These are phyloP conservation scores for Suhomyces wounanorum DNA, from an alignment of 1,139 yeast genomes.

Conservation along the genomic window DNA sequence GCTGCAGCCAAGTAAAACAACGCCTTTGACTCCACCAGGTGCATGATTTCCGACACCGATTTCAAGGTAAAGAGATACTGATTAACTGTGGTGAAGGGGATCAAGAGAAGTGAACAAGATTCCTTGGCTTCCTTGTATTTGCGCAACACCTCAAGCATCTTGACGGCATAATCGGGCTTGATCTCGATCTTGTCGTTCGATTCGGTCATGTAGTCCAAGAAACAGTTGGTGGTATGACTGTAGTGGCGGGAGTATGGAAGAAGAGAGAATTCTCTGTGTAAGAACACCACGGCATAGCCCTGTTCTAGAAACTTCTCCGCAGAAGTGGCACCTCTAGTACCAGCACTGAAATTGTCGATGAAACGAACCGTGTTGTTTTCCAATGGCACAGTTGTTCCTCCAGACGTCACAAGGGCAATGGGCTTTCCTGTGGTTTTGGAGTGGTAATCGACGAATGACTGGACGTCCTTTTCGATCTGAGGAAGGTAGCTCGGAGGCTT, in stretches of 20 bases:
- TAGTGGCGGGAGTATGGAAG: slow-evolving; percentile 90
- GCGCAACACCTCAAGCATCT: slow-evolving; percentile 64
- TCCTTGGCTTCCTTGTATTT: slow-evolving; percentile 64
- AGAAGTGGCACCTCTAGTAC: slow-evolving; percentile 95
- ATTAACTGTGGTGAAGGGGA: slow-evolving; percentile 94
- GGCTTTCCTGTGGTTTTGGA: slow-evolving; percentile 42
- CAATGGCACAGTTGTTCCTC: slow-evolving; percentile 98
- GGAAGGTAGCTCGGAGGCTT: slow-evolving; percentile 73
- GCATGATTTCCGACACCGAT: slow-evolving; percentile 61
- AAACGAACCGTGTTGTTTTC: slow-evolving; percentile 96
- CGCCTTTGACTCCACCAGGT: slow-evolving; percentile 54
- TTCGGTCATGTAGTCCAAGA: slow-evolving; percentile 78
- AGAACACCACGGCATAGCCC: slow-evolving; percentile 88
- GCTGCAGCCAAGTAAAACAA: slow-evolving; percentile 94
- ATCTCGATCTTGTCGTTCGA: slow-evolving; percentile 56
- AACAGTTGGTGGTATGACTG: slow-evolving; percentile 80
- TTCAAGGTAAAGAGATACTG: slow-evolving; percentile 87
- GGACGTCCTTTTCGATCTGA: slow-evolving; percentile 57
- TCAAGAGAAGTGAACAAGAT: slow-evolving; percentile 59
- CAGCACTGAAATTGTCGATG: slow-evolving; percentile 96
- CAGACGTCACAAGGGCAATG: slow-evolving; percentile 85
- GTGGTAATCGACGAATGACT: slow-evolving; percentile 58
- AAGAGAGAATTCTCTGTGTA: slow-evolving; percentile 89
- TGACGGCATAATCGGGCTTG: slow-evolving; percentile 58
- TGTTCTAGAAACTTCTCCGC: slow-evolving; percentile 86